Conservation (phyloP, 306 rosid genomes). For the Pyrus pyrifolia region DNA sequence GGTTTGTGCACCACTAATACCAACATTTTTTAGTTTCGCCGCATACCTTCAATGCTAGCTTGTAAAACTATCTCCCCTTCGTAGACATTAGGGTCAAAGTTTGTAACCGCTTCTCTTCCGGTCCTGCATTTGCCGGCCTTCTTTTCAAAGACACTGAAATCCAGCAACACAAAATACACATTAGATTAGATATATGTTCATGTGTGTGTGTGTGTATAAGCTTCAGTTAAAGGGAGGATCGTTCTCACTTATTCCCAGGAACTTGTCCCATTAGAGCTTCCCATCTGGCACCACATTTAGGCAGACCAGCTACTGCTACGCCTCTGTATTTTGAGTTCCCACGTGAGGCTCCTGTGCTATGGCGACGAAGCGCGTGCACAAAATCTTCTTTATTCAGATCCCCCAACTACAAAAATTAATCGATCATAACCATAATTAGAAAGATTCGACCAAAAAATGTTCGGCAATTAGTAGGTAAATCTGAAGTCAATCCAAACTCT, state of each 20-base stretch:
- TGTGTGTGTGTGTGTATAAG: not conserved
- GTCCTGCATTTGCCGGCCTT: slow-evolving; percentile 8
- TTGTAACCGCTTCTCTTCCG: slow-evolving; percentile 9
- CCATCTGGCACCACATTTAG: slow-evolving; percentile 36
- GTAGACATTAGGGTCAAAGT: slow-evolving; percentile 10
- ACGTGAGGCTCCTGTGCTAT: slow-evolving; percentile 39
- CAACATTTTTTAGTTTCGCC: not conserved
- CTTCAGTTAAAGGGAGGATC: not conserved
- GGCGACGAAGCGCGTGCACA: slow-evolving; percentile 39
- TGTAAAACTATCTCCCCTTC: slow-evolving; percentile 19
- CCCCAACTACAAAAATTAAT: slow-evolving; percentile 19
- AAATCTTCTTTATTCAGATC: slow-evolving; percentile 39
- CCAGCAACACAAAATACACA: not conserved
- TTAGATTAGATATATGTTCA: not conserved
- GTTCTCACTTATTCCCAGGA: slow-evolving; percentile 30
- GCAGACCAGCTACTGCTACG: slow-evolving; percentile 5
- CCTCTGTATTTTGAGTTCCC: slow-evolving; percentile 36
- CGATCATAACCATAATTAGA: not conserved
- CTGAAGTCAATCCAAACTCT: not conserved
- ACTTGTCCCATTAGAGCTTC: slow-evolving; percentile 25
- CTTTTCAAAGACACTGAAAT: slow-evolving; percentile 23
- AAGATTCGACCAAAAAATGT: not conserved
- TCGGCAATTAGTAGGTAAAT: not conserved
- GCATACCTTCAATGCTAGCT: slow-evolving; percentile 19
- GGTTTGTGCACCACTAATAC: not conserved